Conservation (phyloP, 208 protist genomes). For the Acanthamoeba divionensis region DNA sequence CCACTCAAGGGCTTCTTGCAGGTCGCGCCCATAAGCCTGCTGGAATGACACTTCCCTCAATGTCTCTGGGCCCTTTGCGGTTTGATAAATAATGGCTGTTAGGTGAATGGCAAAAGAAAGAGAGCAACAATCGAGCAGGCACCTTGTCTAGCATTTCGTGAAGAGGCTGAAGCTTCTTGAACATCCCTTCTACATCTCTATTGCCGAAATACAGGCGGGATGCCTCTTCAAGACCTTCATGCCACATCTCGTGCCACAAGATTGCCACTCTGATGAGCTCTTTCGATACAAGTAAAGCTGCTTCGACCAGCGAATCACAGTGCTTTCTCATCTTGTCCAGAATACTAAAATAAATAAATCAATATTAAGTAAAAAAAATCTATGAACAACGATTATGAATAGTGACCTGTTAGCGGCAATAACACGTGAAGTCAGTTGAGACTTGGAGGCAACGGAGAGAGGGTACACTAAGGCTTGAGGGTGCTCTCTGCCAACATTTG, state of each 20-base stretch:
- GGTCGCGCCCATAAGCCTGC: conserved; percentile 84
- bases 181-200: conserved; percentile 90
- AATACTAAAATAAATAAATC: not conserved
- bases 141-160: conserved; percentile 88
- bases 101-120: not conserved
- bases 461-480: conserved; percentile 98
- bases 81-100: not conserved
- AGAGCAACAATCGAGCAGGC: not conserved
- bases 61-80: conserved; percentile 80
- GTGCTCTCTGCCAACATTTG: conserved; percentile 93
- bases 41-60: conserved; percentile 94
- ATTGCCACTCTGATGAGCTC: conserved; percentile 98
- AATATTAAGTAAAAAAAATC: not conserved
- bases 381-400: not conserved
- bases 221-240: conserved; percentile 93
- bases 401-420: not conserved
- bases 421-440: not conserved
- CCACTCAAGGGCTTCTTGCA: conserved; percentile 82
- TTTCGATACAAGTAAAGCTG: conserved; percentile 92
- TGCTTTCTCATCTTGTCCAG: conserved; percentile 39
- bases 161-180: conserved; percentile 90
- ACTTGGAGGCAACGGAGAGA: conserved; percentile 96
- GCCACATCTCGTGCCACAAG: conserved; percentile 86
- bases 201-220: conserved; percentile 91
- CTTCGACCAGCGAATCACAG: conserved; percentile 76